Evolutionary conservation across 2,329 filamentous ascomycete genomes (phyloP), one percentile per base, ranked within the genome.

Genomic region (Diaporthe eres): DNA sequence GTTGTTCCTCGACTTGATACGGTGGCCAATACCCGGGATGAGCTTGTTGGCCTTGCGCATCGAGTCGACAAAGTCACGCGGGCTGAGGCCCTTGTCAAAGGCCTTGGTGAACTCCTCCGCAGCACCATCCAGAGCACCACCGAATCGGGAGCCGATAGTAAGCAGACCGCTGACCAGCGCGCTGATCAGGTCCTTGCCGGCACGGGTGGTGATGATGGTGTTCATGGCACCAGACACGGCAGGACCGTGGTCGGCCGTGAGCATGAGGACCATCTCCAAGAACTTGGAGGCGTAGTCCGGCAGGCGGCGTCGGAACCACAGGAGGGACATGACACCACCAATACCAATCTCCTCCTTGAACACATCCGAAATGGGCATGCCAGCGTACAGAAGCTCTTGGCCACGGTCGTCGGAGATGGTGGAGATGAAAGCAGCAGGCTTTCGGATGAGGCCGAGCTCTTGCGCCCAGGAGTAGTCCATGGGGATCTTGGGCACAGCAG

Each of bases 31-130:
- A 90, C 97, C 97, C 79, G 97, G 97, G 82, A 99, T 98, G 82
- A 99, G 95, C 92, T 98, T 99, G 93, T 99, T 99, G 88, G 97
- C 95, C 91, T 98, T 99, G 87, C 97, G 93, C 96, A 98, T 98
- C 81, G 90, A 94, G 89, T 99, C 97, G 80, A 99, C 97, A 82
- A 99, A 99, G 88, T 99, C 97, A 91, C 97, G 96, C 77, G 97
- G 97, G 89, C 94, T 97, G 80, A 98, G 93, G 83, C 95, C 96
- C 92, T 98, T 98, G 91, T 99, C 97, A 82, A 96, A 98, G 76
- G 97, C 97, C 88, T 95, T 96, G 86, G 95, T 96, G 90, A 99
- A 99, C 90, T 99, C 97, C 88, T 98, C 96, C 57, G 97, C 97
- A 78, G 97, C 97, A 81, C 97, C 97, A 84, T 99, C 97, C 79